Percentiles rank a stretch among this genome's conserved stretches.
These are phyloP conservation scores for Salicornia ramosissima DNA, from an alignment of 148 eudicot species.

Conservation along the genomic window DNA sequence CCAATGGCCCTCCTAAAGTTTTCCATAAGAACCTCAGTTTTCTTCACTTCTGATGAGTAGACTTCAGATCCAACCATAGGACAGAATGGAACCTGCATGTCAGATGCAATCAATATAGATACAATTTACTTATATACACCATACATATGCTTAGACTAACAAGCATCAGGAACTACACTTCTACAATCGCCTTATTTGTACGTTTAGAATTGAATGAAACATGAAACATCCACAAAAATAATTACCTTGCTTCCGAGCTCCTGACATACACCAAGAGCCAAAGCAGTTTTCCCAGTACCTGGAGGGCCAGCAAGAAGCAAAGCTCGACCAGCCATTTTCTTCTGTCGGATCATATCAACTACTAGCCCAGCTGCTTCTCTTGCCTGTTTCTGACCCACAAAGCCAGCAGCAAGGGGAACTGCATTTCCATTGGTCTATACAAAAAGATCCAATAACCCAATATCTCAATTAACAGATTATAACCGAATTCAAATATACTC, in stretches of 20 bases:
- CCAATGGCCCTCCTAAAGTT: slow-evolving; percentile 92
- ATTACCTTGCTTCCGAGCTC: slow-evolving; percentile 96
- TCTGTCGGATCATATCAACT: slow-evolving; percentile 98
- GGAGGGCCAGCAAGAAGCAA: slow-evolving; percentile 96
- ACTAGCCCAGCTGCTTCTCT: slow-evolving; percentile 93
- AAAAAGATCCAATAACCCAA: not conserved
- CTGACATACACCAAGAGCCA: slow-evolving; percentile 91
- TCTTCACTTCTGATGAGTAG: slow-evolving; percentile 98
- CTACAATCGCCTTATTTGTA: not conserved
- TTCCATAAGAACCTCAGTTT: slow-evolving; percentile 97
- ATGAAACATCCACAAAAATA: not conserved
- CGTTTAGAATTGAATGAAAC: not conserved
- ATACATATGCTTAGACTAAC: not conserved
- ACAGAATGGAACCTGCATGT: slow-evolving; percentile 81
- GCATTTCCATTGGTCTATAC: slow-evolving; percentile 69
- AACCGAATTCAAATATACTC: not conserved
- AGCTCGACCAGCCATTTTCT: slow-evolving; percentile 94
- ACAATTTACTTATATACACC: no score
- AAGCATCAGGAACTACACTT: not conserved
- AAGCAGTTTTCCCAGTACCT: slow-evolving; percentile 94
- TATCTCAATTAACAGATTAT: not conserved
- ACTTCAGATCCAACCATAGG: slow-evolving; percentile 99
- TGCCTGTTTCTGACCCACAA: slow-evolving; percentile 83
- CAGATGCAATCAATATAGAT: not conserved
- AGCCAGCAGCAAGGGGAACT: slow-evolving; percentile 73